These are phyloP conservation scores for Climacium dendroides DNA, from an alignment of 225 moss, liverwort and hornwort genomes.

Conservation along the genomic window DNA sequence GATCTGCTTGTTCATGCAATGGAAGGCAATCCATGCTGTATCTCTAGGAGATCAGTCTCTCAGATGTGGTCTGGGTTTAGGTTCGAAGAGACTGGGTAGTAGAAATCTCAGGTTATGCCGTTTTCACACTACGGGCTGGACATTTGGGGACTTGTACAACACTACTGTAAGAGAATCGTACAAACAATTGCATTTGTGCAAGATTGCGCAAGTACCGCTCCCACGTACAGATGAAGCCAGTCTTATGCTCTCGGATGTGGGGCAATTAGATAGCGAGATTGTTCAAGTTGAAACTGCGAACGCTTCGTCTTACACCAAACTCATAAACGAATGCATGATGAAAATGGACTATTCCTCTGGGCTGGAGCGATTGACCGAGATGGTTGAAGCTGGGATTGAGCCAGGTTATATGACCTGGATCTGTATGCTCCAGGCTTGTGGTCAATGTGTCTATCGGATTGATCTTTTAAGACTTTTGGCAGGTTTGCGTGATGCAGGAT, in stretches of 20 bases:
- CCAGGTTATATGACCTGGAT: slow-evolving; percentile 80
- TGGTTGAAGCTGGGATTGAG: slow-evolving; percentile 50
- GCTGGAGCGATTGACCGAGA: slow-evolving; percentile 34
- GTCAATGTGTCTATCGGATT: slow-evolving; percentile 51
- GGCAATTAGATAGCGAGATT: slow-evolving; percentile 29
- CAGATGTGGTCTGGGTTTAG: slow-evolving; percentile 10
- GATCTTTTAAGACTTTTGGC: slow-evolving; percentile 57
- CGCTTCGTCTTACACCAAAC: slow-evolving; percentile 38
- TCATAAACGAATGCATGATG: slow-evolving; percentile 64
- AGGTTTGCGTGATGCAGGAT: slow-evolving; percentile 71
- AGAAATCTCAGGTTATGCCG: neutral
- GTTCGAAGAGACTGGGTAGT: neutral
- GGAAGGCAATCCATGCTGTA: neutral
- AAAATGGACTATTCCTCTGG: slow-evolving; percentile 50
- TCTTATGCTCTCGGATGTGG: slow-evolving; percentile 43
- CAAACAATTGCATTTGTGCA: neutral
- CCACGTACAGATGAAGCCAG: slow-evolving; percentile 8
- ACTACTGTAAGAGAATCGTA: neutral
- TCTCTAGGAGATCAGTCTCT: slow-evolving; percentile 14
- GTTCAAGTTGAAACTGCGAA: slow-evolving; percentile 18
- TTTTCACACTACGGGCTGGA: neutral
- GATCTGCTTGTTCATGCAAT: slow-evolving; percentile 11
- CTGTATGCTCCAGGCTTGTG: slow-evolving; percentile 62
- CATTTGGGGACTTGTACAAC: neutral
- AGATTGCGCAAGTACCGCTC: slow-evolving; percentile 10